Evolutionary conservation across 345 rosid species (phyloP), one percentile per base, ranked within the genome.

Genomic region (Tarenaya hassleriana): DNA sequence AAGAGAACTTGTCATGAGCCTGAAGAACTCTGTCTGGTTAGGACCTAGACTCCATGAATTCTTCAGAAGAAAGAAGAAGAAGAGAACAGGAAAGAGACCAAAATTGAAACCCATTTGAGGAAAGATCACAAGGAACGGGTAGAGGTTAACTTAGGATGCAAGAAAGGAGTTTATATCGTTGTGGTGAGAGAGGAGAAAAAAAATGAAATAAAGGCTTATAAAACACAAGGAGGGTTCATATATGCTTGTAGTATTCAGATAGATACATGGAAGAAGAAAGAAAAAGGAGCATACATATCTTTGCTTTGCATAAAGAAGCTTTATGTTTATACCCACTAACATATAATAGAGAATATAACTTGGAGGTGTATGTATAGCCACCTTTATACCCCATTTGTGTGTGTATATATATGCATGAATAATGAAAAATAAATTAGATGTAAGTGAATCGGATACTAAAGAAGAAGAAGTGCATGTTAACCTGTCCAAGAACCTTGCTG

Each of bases 231-330:
- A 51, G 49, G 49, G 54, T 29, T 64, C 59, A 38, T 51, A 52
- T 15, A 15, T 43, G 17, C 38, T 58, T 37, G 49, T 31, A 39
- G 8, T 19, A 58, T 58, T 64, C 62, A 56, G 61, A 64, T 51
- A 64, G 66, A 59, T 63, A 56, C 68, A 37, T 19, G 64, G 59
- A 52, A 61, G 35, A 34, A 57, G 45, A 61, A 63, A 27, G 63
- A 59, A 64, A 62, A 59, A 47, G 57, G 57, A 55, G 47, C 60
- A 58, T 65, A 70, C 75, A 60, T 73, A 68, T 77, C 74, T 73
- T 74, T 73, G 45, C 59, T 58, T 65, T 65, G 64, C 75, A 66
- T 74, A 80, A 84, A 88, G 86, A 70, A 37, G 72, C 84, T 82
- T 82, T 81, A 59, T 17, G 70, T 66, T 70, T 69, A 77, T 70